phyloP scores from a whole-genome alignment of 2,329 filamentous ascomycete genomes.

The Alternaria arbusti region DNA sequence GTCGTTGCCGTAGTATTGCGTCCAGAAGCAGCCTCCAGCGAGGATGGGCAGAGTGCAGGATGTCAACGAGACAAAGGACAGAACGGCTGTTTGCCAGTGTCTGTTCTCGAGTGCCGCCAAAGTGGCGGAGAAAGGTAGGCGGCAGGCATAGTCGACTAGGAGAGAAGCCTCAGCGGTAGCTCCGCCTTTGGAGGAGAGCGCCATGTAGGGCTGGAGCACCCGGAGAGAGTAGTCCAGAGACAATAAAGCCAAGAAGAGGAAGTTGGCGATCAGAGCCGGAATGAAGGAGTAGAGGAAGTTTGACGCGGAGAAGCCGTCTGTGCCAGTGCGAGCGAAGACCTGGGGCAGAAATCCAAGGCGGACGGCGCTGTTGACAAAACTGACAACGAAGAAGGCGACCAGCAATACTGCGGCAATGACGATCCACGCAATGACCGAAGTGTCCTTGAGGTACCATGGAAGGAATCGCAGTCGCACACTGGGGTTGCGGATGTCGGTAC shows the following conservation, averaged over 20 bases:
- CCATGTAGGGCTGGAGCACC: conserved; percentile 72
- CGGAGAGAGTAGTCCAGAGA: conserved; percentile 70
- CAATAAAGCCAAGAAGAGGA: conserved; percentile 72
- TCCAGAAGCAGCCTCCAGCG: conserved; percentile 75
- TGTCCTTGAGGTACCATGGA: conserved; percentile 76
- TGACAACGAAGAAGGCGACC: conserved; percentile 70
- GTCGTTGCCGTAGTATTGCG: conserved; percentile 62
- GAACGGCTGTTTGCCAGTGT: conserved; percentile 69
- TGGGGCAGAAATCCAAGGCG: conserved; percentile 73
- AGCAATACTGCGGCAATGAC: conserved; percentile 49
- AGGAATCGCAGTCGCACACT: conserved; percentile 70
- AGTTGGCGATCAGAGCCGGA: conserved; percentile 70
- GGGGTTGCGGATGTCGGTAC: conserved; percentile 59
- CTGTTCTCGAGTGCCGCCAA: conserved; percentile 64
- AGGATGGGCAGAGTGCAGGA: conserved; percentile 71
- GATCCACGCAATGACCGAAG: conserved; percentile 69
- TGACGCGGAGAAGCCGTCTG: conserved; percentile 76
- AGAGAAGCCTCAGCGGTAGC: conserved; percentile 68
- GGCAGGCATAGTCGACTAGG: conserved; percentile 73
- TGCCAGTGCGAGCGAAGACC: conserved; percentile 65
- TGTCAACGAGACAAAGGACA: conserved; percentile 65
- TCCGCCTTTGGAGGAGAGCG: conserved; percentile 65
- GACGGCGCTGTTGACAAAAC: conserved; percentile 74
- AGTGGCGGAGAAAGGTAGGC: conserved; percentile 66
- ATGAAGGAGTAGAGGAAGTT: conserved; percentile 87